Conservation (phyloP, 768 basidiomycete species). For the Hypholoma fasciculare region DNA sequence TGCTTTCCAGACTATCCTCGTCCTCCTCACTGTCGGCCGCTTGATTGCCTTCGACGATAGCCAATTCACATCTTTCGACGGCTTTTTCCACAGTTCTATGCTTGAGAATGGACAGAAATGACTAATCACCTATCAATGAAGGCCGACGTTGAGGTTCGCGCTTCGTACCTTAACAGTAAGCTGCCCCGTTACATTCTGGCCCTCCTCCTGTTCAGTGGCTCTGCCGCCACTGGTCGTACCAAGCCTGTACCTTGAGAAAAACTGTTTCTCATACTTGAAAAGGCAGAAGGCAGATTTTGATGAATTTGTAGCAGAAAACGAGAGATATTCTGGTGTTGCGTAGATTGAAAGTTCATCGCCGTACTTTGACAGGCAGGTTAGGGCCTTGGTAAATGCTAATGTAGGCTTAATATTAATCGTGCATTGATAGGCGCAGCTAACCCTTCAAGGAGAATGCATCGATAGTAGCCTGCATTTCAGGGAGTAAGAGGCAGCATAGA, state of each 20-base stretch:
- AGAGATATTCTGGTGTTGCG: slow-evolving; percentile 58
- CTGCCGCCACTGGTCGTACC: slow-evolving; percentile 22
- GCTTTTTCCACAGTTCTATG: slow-evolving; percentile 75
- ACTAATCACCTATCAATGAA: slow-evolving; percentile 34
- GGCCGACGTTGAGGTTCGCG: neutral
- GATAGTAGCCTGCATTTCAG: slow-evolving; percentile 66
- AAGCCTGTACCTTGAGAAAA: slow-evolving; percentile 70
- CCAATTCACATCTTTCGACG: slow-evolving; percentile 75
- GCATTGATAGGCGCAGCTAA: slow-evolving; percentile 21
- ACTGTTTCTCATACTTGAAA: slow-evolving; percentile 65
- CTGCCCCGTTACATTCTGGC: slow-evolving; percentile 58
- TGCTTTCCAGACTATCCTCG: slow-evolving; percentile 69
- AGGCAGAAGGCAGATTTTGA: slow-evolving; percentile 82
- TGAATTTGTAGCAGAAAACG: slow-evolving; percentile 75
- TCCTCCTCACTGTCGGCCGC: slow-evolving; percentile 27
- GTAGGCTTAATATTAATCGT: slow-evolving; percentile 14
- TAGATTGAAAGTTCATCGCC: slow-evolving; percentile 78
- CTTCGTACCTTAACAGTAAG: slow-evolving; percentile 62
- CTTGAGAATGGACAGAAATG: slow-evolving; percentile 71
- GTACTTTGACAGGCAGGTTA: slow-evolving; percentile 78
- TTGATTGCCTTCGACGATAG: slow-evolving; percentile 53
- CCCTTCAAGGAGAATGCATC: slow-evolving; percentile 57
- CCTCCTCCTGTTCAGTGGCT: slow-evolving; percentile 29
- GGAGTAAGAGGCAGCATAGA: neutral
- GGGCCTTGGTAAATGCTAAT: slow-evolving; percentile 71